Conservation (phyloP, 2,329 filamentous ascomycete species). For the Beauveria medogensis region DNA sequence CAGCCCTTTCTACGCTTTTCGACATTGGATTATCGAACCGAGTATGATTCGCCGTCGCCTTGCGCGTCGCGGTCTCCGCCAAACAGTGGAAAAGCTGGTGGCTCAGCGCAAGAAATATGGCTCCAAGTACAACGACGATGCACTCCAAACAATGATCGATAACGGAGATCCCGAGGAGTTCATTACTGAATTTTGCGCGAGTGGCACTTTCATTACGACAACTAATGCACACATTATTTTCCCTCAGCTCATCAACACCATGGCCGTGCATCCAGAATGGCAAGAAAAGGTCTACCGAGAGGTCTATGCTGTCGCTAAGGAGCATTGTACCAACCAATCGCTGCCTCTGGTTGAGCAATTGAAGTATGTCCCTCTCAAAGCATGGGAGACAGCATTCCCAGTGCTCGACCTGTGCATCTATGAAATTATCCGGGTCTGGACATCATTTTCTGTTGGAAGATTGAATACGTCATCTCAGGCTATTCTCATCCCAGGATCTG, state of each 20-base stretch:
- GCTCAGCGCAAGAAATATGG: neutral
- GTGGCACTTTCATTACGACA: neutral
- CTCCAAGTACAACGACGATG: neutral
- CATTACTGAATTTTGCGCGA: neutral
- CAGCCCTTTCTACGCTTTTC: neutral
- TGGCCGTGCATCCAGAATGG: neutral
- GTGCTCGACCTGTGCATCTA: constrained; percentile 13
- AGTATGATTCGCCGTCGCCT: neutral
- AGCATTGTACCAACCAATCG: neutral
- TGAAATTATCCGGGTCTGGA: constrained; percentile 15
- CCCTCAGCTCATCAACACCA: neutral
- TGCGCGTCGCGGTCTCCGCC: neutral
- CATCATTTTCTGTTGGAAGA: constrained; percentile 8
- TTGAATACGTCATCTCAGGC: neutral
- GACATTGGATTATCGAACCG: neutral
- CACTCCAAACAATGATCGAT: neutral
- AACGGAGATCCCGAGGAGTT: neutral
- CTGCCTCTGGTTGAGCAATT: constrained; percentile 12
- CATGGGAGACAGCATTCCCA: constrained; percentile 13
- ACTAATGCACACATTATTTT: neutral
- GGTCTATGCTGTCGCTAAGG: neutral
- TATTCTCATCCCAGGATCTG: neutral
- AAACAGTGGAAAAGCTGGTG: neutral
- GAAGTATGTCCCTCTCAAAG: constrained; percentile 8
- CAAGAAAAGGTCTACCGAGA: neutral